Evolutionary conservation across 2,329 filamentous ascomycete species (phyloP), one percentile per base, ranked within the genome.

Genomic region (Xylaria sp.): DNA sequence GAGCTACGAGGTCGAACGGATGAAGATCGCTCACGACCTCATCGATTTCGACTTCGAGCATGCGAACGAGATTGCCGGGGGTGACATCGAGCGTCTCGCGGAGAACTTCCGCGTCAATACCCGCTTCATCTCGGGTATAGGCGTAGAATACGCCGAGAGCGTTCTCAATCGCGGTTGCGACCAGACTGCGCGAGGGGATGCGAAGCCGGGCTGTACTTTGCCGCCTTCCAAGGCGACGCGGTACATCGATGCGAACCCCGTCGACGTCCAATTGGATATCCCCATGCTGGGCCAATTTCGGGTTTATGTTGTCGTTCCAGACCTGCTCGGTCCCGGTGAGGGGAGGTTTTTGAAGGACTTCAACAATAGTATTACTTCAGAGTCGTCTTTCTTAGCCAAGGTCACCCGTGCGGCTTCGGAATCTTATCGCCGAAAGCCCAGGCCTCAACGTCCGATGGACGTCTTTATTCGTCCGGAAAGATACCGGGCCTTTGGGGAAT

Each of bases 211-310:
- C 8, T 87, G 85, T 59, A 81, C 87, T 25, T 83, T 92, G 32
- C 86, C 89, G 2, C 92, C 92, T 2, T 90, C 90, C 50, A 91
- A 89, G 79, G 91, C 91, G 20, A 92, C 90, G 0, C 87, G 92
- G 34, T 94, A 91, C 76, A 87, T 94, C 61, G 92, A 94, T 79
- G 90, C 91, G 3, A 94, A 94, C 74, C 92, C 92, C 0, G 88
- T 94, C 51, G 90, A 94, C 74, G 82, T 94, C 34, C 91, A 94
- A 77, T 87, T 93, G 6, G 92, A 94, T 75, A 92, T 94, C 54
- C 92, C 92, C 1, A 87, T 93, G 80, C 83, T 94, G 6, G 90
- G 92, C 32, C 92, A 94, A 76, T 94, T 94, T 82, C 87, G 91
- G 58, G 87, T 94, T 55, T 94, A 92, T 78, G 85, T 94, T 69